phyloP scores from a whole-genome alignment of 1,284 basidiomycete genomes.

The Marasmius tenuissimus region DNA sequence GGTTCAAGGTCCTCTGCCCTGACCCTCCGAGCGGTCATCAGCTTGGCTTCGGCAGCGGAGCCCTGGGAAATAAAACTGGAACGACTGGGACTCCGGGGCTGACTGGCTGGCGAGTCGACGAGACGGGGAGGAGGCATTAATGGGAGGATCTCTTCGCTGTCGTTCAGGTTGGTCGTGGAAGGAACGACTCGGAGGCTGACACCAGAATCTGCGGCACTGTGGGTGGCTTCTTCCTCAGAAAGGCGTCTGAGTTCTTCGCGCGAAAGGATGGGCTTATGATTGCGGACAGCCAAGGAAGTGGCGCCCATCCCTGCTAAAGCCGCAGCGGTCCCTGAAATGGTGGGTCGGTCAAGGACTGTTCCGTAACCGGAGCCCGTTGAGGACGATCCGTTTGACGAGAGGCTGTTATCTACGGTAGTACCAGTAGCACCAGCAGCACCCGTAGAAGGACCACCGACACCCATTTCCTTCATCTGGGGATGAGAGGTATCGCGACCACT shows the following conservation, averaged over 20 bases:
- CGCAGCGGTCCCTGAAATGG: conserved; percentile 16
- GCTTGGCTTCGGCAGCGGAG: conserved; percentile 46
- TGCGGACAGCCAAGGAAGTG: background rate
- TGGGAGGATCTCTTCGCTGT: conserved; percentile 19
- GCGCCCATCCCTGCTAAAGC: background rate
- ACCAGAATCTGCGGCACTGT: conserved; percentile 21
- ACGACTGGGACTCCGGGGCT: conserved; percentile 6
- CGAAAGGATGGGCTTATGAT: conserved; percentile 30
- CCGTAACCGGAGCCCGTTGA: conserved; percentile 39
- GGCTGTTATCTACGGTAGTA: conserved; percentile 25
- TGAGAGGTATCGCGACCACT: conserved; percentile 10
- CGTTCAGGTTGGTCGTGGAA: conserved; percentile 22
- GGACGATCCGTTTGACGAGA: conserved; percentile 28
- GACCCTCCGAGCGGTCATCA: conserved; percentile 62
- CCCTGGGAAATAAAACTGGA: conserved; percentile 11
- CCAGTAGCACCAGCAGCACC: conserved; percentile 18
- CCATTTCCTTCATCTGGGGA: conserved; percentile 1
- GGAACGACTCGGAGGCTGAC: conserved; percentile 22
- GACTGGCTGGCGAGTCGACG: conserved; percentile 25
- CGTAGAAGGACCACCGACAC: conserved; percentile 14
- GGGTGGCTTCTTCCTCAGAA: conserved; percentile 27
- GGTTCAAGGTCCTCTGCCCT: conserved; percentile 45
- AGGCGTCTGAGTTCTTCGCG: conserved; percentile 33
- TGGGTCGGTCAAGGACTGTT: conserved; percentile 32
- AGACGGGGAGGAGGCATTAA: conserved; percentile 33